These are phyloP conservation scores for Heliamphora pulchella DNA, from an alignment of 179 eudicot genomes.

Conservation along the genomic window DNA sequence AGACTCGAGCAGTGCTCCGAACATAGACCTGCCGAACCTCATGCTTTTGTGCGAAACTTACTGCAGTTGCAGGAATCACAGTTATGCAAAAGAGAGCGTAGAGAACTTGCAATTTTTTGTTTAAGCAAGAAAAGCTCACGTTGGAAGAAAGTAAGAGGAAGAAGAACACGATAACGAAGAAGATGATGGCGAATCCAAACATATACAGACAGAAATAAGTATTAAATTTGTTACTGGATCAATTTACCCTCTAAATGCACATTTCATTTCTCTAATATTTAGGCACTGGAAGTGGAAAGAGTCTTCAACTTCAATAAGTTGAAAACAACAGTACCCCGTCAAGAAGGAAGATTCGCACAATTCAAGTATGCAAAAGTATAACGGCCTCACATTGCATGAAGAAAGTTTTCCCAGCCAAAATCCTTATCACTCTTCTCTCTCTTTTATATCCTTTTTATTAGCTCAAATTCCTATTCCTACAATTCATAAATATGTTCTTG, in stretches of 20 bases:
- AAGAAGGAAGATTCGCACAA: neutral
- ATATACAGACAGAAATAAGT: neutral
- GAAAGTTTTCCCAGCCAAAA: neutral
- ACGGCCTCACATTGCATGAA: neutral
- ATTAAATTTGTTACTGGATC: neutral
- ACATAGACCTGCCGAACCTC: slow-evolving; percentile 75
- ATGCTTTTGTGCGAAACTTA: slow-evolving; percentile 52
- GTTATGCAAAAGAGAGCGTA: neutral
- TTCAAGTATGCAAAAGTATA: neutral
- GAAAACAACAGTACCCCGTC: neutral
- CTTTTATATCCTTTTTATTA: neutral
- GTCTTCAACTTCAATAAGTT: neutral
- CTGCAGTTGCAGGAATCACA: slow-evolving; percentile 31
- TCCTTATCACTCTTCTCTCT: neutral
- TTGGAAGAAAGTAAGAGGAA: neutral
- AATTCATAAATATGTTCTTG: no score
- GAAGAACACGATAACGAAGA: neutral
- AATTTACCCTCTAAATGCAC: neutral
- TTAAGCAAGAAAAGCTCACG: neutral
- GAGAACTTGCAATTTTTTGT: slow-evolving; percentile 2
- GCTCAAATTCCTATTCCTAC: neutral
- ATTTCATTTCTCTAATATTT: neutral
- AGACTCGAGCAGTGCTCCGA: slow-evolving; percentile 76
- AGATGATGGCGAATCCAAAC: neutral
- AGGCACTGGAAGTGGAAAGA: neutral